Conservation (phyloP, 2,329 filamentous ascomycete genomes). For the Colletotrichum falcatum region DNA sequence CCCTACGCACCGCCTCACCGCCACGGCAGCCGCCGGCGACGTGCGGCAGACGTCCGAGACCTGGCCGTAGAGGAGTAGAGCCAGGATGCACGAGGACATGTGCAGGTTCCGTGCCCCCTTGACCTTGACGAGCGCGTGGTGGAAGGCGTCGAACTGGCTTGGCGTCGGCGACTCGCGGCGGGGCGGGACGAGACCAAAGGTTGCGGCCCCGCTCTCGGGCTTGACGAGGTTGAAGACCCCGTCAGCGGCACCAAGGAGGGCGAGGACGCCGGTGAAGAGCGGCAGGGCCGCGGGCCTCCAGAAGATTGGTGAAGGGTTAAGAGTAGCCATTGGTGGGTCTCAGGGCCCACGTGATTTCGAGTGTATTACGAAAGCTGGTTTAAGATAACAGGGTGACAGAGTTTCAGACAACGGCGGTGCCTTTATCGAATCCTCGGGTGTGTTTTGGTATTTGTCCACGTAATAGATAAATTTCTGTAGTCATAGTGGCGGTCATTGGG, state of each 20-base stretch:
- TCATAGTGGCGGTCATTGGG: not conserved
- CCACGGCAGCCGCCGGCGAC: slow-evolving; percentile 21
- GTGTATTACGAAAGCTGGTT: too few species aligned
- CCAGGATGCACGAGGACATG: slow-evolving; percentile 34
- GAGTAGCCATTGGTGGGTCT: slow-evolving; percentile 1
- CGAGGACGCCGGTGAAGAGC: slow-evolving; percentile 32
- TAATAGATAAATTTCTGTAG: not conserved
- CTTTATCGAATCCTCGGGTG: not conserved
- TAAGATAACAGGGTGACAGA: too few species aligned
- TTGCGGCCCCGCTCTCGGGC: slow-evolving; percentile 32
- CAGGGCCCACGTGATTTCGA: not conserved
- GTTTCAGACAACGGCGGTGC: not conserved
- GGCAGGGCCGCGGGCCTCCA: slow-evolving; percentile 35
- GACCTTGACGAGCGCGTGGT: slow-evolving; percentile 36
- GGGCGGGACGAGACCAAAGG: slow-evolving; percentile 32
- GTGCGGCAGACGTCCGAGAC: slow-evolving; percentile 27
- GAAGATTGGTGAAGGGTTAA: not conserved
- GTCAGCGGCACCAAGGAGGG: slow-evolving; percentile 32
- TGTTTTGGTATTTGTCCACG: not conserved
- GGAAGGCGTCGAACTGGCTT: slow-evolving; percentile 35
- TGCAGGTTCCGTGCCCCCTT: slow-evolving; percentile 37
- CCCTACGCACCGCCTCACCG: slow-evolving; percentile 30
- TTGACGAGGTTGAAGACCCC: slow-evolving; percentile 31
- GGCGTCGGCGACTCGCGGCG: slow-evolving; percentile 16
- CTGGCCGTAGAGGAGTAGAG: slow-evolving; percentile 23